Evolutionary conservation across 1,284 basidiomycete genomes (phyloP).

Genomic region (Irpex sp.): DNA sequence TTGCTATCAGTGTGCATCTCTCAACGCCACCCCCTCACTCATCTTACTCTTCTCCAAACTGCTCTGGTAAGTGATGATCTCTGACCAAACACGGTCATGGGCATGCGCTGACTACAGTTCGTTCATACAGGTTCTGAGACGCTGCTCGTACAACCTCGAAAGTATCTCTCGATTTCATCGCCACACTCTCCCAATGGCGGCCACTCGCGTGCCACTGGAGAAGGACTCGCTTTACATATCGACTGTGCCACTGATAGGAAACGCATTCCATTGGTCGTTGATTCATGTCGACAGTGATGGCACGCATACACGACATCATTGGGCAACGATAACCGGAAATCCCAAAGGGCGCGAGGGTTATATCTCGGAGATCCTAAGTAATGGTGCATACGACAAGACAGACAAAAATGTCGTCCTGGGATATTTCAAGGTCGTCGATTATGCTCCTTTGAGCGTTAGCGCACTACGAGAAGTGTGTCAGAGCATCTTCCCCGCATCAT

Average conservation of each 20-base stretch:
- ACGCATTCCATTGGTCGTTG: conserved; percentile 20
- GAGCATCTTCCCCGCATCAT: conserved; percentile 12
- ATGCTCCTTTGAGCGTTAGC: conserved; percentile 8
- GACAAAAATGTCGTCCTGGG: conserved; percentile 15
- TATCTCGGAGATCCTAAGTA: conserved; percentile 15
- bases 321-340: conserved; percentile 16
- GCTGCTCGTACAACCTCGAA: no score
- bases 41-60: no score
- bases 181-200: no score
- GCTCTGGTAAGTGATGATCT: no score
- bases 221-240: conserved; percentile 13
- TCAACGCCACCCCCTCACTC: no score
- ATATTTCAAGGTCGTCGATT: conserved; percentile 19
- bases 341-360: conserved; percentile 16
- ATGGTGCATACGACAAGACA: conserved; percentile 11
- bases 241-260: conserved; percentile 16
- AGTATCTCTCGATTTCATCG: no score
- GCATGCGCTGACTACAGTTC: no score
- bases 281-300: conserved; percentile 18
- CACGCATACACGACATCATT: conserved; percentile 19
- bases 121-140: no score
- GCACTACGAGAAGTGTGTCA: conserved; percentile 11
- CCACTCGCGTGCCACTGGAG: no score
- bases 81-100: no score
- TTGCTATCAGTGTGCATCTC: no score